Conservation (phyloP, 768 basidiomycete species). For the Leccinum sublutescens region DNA sequence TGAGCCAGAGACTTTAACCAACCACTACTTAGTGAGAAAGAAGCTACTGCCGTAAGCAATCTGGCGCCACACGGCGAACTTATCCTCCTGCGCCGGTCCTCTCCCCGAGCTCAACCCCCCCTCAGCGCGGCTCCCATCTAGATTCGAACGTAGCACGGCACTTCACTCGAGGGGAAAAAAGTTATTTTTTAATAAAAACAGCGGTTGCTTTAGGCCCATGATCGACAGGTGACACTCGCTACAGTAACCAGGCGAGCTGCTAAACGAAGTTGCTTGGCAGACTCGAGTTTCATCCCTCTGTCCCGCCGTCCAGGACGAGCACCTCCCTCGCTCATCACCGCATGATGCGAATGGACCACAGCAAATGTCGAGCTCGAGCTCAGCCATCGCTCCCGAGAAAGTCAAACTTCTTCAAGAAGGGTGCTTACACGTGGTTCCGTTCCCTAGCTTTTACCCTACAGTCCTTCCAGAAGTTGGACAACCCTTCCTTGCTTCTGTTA, state of each 20-base stretch:
- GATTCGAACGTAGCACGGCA: not conserved
- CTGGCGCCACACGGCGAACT: slow-evolving; percentile 22
- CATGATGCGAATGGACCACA: not conserved
- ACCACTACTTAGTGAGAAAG: slow-evolving; percentile 2
- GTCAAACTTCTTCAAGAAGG: not conserved
- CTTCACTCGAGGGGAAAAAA: not conserved
- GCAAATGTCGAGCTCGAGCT: not conserved
- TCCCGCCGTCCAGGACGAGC: slow-evolving; percentile 4
- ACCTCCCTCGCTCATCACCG: not conserved
- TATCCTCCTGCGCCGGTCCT: not conserved
- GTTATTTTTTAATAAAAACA: not conserved
- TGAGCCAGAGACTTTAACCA: slow-evolving; percentile 5
- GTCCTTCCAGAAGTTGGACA: slow-evolving; percentile 65
- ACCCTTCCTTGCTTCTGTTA: slow-evolving; percentile 66
- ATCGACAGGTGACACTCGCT: slow-evolving; percentile 7
- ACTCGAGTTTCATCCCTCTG: not conserved
- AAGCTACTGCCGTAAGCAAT: slow-evolving; percentile 16
- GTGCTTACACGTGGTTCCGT: slow-evolving; percentile 5
- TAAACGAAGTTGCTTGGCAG: slow-evolving; percentile 8
- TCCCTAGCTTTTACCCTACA: slow-evolving; percentile 22
- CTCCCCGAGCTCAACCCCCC: not conserved
- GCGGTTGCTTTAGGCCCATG: slow-evolving; percentile 2
- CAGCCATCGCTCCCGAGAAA: not conserved
- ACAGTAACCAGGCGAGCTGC: slow-evolving; percentile 1
- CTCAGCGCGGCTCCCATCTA: not conserved